Evolutionary conservation across 2,329 filamentous ascomycete genomes (phyloP).

Genomic region (Camptophora hylomeconis): DNA sequence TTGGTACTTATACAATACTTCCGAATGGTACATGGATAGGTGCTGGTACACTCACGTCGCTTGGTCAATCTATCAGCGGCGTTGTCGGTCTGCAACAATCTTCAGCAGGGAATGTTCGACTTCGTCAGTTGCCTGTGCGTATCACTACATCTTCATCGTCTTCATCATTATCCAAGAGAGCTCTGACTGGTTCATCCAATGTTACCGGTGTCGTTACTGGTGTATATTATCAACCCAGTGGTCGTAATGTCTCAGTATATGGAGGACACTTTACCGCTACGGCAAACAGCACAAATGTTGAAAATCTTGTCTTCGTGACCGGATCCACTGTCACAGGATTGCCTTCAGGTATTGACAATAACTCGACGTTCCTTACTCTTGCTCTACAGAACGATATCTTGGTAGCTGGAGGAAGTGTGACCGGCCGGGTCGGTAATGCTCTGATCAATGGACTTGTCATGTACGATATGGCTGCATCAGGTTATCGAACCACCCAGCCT

Average conservation of each 20-base stretch:
- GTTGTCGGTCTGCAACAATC: slow-evolving; percentile 47
- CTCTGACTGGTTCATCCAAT: slow-evolving; percentile 21
- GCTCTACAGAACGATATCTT: slow-evolving; percentile 54
- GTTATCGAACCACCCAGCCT: slow-evolving; percentile 55
- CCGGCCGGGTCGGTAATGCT: slow-evolving; percentile 52
- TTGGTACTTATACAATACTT: slow-evolving; percentile 59
- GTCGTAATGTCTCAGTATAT: slow-evolving; percentile 70
- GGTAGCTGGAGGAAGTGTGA: slow-evolving; percentile 71
- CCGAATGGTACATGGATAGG: slow-evolving; percentile 51
- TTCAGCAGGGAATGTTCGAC: slow-evolving; percentile 20
- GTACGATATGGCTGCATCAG: slow-evolving; percentile 58
- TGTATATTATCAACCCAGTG: slow-evolving; percentile 57
- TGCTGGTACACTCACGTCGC: slow-evolving; percentile 70
- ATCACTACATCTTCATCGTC: slow-evolving; percentile 22
- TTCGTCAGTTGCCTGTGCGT: slow-evolving; percentile 36
- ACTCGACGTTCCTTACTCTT: slow-evolving; percentile 64
- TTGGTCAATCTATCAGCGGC: slow-evolving; percentile 58
- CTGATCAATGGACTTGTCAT: slow-evolving; percentile 61
- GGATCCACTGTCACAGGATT: slow-evolving; percentile 60
- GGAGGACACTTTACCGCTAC: slow-evolving; percentile 74
- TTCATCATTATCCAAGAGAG: slow-evolving; percentile 16
- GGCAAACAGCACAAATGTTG: slow-evolving; percentile 54
- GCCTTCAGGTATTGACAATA: slow-evolving; percentile 48
- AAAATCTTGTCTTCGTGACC: slow-evolving; percentile 76
- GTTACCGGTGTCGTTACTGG: slow-evolving; percentile 52